phyloP scores from a whole-genome alignment of 2,329 filamentous ascomycete genomes.

The Chaetomium strumarium region DNA sequence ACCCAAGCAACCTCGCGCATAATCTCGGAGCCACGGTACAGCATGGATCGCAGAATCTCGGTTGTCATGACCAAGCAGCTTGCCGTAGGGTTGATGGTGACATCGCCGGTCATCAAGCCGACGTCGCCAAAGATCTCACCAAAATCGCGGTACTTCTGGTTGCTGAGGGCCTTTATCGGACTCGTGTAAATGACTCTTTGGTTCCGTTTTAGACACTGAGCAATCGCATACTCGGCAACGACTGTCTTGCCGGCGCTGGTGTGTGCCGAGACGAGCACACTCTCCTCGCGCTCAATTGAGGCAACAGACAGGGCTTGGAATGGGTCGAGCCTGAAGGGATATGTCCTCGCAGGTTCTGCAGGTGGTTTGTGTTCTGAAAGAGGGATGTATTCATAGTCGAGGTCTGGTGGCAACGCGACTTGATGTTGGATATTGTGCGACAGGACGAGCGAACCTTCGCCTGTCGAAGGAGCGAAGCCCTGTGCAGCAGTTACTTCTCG shows the following conservation, averaged over 20 bases:
- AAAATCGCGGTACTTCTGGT: conserved; percentile 98
- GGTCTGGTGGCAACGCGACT: conserved; percentile 86
- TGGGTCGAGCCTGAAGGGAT: conserved; percentile 88
- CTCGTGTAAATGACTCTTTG: conserved; percentile 98
- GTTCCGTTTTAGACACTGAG: conserved; percentile 93
- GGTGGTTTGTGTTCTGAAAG: conserved; percentile 92
- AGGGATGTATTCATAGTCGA: conserved; percentile 91
- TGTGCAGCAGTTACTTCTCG: conserved; percentile 79
- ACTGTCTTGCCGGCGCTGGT: conserved; percentile 98
- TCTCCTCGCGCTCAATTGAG: conserved; percentile 93
- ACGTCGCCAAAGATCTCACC: conserved; percentile 93
- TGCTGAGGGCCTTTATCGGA: conserved; percentile 97
- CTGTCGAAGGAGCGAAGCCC: conserved; percentile 54
- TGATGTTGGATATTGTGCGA: conserved; percentile 99
- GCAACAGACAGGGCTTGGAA: conserved; percentile 94
- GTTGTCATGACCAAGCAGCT: conserved; percentile 99
- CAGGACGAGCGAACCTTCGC: conserved; percentile 69
- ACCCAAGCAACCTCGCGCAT: conserved; percentile 99
- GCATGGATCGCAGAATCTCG: conserved; percentile 96
- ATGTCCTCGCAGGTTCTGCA: conserved; percentile 74
- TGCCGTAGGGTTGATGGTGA: conserved; percentile 97
- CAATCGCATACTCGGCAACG: conserved; percentile 95
- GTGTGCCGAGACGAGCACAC: conserved; percentile 92
- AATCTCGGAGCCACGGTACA: conserved; percentile 96
- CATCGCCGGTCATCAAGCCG: conserved; percentile 96